Evolutionary conservation across 176 grass and related monocot species (phyloP).

Genomic region (Cenchrus fungigraminus): DNA sequence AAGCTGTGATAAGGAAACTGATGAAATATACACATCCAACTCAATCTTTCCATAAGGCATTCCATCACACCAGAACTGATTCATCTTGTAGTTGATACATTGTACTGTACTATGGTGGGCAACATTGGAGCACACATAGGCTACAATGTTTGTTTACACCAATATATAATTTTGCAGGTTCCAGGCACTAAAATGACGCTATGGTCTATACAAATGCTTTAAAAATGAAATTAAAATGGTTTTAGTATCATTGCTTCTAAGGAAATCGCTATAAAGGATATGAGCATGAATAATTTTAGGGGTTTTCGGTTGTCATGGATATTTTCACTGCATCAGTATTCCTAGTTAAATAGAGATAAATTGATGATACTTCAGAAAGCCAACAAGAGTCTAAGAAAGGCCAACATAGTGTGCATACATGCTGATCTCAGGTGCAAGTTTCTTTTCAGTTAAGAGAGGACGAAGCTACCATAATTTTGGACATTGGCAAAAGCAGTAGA

Average conservation of each 20-base stretch:
- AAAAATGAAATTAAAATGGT: neutral
- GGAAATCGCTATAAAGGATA: neutral
- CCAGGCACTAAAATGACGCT: neutral
- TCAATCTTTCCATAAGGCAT: neutral
- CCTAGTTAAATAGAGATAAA: slow-evolving; percentile 1
- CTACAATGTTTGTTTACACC: slow-evolving; percentile 16
- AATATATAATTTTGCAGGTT: neutral
- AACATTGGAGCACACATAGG: neutral
- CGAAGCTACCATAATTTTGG: slow-evolving; percentile 1
- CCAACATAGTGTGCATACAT: too few relatives aligned
- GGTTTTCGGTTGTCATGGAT: neutral
- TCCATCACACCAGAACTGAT: too few relatives aligned
- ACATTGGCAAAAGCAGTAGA: neutral
- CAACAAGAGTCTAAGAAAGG: neutral
- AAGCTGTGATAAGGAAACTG: slow-evolving; percentile 77
- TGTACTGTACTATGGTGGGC: neutral
- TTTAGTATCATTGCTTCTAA: slow-evolving; percentile 26
- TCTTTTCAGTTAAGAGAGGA: neutral
- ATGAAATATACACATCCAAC: slow-evolving; percentile 4
- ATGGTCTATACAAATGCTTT: neutral
- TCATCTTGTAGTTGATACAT: neutral
- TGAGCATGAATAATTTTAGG: neutral
- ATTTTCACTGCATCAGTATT: slow-evolving; percentile 15
- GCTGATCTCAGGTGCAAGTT: too few relatives aligned
- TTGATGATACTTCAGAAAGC: slow-evolving; percentile 6